Evolutionary conservation across 2,329 filamentous ascomycete genomes (phyloP), one percentile per base, ranked within the genome.

Genomic region (Talaromyces albobiverticillius): DNA sequence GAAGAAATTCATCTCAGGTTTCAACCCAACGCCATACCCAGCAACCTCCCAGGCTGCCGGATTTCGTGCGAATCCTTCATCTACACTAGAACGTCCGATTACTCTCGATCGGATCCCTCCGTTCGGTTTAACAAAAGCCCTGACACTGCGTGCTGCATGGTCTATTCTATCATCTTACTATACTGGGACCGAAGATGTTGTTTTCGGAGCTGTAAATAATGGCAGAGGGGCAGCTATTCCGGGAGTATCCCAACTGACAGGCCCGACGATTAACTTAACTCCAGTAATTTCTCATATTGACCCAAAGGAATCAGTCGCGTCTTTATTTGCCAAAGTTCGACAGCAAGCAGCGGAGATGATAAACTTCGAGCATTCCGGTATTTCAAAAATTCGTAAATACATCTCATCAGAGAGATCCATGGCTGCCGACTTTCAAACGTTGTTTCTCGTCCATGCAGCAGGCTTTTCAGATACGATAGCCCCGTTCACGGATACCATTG

Each of bases 351-450:
- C 81, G 0, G 67, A 72, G 6, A 75, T 80, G 51, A 83, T 84
- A 2, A 78, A 80, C 0, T 79, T 83, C 60, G 81, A 87, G 67
- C 82, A 87, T 62, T 75, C 80, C 6, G 73, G 73, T 6, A 45
- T 76, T 10, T 71, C 73, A 46, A 67, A 74, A 45, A 76, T 76
- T 55, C 78, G 81, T n/a, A 71, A 40, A 9, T 23, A 18, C 11
- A 9, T 50, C 10, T n/a, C 16, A 14, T 20, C n/a, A 13, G 32
- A 38, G 3, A 38, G 13, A 2, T n/a, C 16, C 7, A 14, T 7
- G 6, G 32, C 46, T 10, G 16, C 31, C 4, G 20, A 40, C 4
- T 50, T 50, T 40, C 46, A 40, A 40, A 14, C 26, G 2, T 16
- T 41, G n/a, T 20, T 50, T 16, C 4, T 50, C 18, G 43, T 46